Conservation (phyloP, 768 basidiomycete genomes). For the Auricularia heimuer region DNA sequence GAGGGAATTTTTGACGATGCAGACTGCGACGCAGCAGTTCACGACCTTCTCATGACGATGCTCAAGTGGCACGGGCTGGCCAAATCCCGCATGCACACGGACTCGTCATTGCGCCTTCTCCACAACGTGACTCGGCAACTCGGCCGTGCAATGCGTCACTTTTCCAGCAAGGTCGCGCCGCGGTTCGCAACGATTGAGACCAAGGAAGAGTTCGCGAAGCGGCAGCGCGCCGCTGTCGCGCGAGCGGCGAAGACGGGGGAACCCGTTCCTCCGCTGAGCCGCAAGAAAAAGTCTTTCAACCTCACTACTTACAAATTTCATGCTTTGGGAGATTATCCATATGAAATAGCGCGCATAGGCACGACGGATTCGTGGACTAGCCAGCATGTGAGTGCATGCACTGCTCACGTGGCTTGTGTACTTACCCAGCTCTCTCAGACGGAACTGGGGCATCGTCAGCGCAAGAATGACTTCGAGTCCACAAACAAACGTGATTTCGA, state of each 20-base stretch:
- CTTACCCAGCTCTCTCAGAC: not conserved
- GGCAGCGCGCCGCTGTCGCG: not conserved
- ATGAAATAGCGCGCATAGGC: conserved; percentile 20
- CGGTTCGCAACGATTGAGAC: conserved; percentile 22
- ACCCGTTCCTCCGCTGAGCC: conserved; percentile 6
- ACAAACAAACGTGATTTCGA: conserved; percentile 1
- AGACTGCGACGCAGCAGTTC: not conserved
- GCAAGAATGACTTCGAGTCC: conserved; percentile 1
- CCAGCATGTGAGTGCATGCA: conserved; percentile 1
- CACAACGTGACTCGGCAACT: conserved; percentile 14
- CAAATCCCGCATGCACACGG: conserved; percentile 7
- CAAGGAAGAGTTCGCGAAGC: conserved; percentile 22
- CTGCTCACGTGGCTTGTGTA: not conserved
- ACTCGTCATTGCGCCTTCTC: conserved; percentile 12
- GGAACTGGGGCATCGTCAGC: conserved; percentile 3
- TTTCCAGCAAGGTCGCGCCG: conserved; percentile 14
- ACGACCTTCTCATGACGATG: not conserved
- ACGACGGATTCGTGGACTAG: conserved; percentile 28
- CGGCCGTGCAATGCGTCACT: conserved; percentile 13
- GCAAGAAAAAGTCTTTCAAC: conserved; percentile 18
- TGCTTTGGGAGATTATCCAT: conserved; percentile 24
- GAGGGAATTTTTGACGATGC: not conserved
- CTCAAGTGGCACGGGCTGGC: conserved; percentile 7
- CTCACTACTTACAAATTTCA: conserved; percentile 27
- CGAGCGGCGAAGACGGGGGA: not conserved